Percentiles rank a stretch among this genome's conserved stretches.
Conservation (phyloP, 768 basidiomycete species). For the Lactarius indigo region DNA sequence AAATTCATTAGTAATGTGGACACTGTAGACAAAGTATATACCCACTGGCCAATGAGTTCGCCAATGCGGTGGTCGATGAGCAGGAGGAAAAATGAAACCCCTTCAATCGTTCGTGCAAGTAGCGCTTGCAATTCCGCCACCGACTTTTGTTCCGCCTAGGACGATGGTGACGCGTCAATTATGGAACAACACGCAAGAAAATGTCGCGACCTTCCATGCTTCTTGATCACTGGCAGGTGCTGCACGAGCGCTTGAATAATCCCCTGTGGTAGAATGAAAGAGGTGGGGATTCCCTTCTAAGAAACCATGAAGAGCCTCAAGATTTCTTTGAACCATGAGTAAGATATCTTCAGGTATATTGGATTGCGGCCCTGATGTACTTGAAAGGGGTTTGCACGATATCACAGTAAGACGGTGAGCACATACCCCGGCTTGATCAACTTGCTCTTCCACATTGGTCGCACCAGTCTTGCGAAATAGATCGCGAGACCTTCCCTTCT, state of each 20-base stretch:
- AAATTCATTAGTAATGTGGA: background rate
- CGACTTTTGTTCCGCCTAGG: conserved; percentile 75
- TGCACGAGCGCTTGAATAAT: conserved; percentile 53
- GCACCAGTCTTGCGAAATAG: conserved; percentile 79
- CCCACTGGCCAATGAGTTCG: conserved; percentile 79
- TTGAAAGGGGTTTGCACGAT: conserved; percentile 12
- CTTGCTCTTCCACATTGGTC: conserved; percentile 85
- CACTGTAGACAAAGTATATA: conserved; percentile 10
- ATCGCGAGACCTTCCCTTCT: conserved; percentile 84
- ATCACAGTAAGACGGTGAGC: background rate
- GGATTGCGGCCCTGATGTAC: conserved; percentile 16
- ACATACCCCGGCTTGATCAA: conserved; percentile 62
- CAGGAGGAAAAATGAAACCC: conserved; percentile 88
- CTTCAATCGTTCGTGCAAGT: conserved; percentile 85
- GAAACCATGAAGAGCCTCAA: conserved; percentile 72
- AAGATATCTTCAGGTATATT: conserved; percentile 61
- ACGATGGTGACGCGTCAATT: conserved; percentile 21
- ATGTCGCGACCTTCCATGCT: conserved; percentile 71
- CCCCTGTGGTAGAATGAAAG: conserved; percentile 78
- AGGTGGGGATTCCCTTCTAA: conserved; percentile 79
- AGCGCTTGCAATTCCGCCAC: conserved; percentile 74
- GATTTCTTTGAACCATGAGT: conserved; percentile 72
- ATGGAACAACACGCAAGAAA: background rate
- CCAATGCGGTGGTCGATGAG: conserved; percentile 88
- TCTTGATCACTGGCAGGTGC: conserved; percentile 69